A percentile compares a stretch with the other conserved stretches of the same genome.
Conservation (phyloP, 2,329 filamentous ascomycete genomes). For the Aspergillus fijiensis region DNA sequence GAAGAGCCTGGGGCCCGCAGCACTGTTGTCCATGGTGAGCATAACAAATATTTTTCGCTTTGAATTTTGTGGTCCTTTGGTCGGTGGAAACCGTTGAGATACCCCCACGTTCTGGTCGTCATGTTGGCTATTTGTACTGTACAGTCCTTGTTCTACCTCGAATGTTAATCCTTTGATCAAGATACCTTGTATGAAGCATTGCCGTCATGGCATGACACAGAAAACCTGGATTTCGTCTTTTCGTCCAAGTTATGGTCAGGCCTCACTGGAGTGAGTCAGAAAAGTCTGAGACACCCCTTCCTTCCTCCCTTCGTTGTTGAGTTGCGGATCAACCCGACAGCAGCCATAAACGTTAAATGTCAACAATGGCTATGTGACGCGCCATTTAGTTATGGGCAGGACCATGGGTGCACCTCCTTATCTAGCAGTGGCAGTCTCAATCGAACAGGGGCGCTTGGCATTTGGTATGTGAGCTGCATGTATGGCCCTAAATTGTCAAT, state of each 20-base stretch:
- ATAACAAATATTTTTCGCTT: not conserved
- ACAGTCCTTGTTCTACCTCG: too few relatives aligned
- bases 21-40: too few relatives aligned
- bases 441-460: not conserved
- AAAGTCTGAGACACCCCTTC: not conserved
- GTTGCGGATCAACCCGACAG: not conserved
- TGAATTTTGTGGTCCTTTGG: not conserved
- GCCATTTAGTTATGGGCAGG: not conserved
- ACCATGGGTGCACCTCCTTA: not conserved
- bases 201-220: not conserved
- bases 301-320: not conserved
- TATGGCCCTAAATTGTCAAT: constrained; percentile 9
- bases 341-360: not conserved
- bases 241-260: not conserved
- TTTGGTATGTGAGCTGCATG: constrained; percentile 3
- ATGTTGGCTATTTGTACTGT: not conserved
- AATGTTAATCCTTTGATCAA: not conserved
- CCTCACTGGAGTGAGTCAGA: not conserved
- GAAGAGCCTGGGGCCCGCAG: too few relatives aligned
- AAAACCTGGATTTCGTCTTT: not conserved
- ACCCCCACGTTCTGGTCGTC: constrained; percentile 2
- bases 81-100: constrained; percentile 1
- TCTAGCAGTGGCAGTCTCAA: not conserved
- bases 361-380: not conserved
- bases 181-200: not conserved